phyloP scores from a whole-genome alignment of 371 early-diverging fungal genomes.

The Saksenaea vasiformis region DNA sequence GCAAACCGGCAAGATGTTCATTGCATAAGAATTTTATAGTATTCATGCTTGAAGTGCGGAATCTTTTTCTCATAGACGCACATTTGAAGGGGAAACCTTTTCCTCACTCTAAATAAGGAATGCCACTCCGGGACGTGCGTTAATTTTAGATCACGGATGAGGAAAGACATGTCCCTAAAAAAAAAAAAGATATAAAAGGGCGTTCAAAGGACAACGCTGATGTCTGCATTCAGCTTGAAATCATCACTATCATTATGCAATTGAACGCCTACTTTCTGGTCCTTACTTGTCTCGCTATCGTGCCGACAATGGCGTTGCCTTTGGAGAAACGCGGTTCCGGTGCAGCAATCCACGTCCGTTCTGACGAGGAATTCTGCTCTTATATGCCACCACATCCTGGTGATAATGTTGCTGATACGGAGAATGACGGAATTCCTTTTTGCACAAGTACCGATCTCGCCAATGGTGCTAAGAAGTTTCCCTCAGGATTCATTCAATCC shows the following conservation, averaged over 20 bases:
- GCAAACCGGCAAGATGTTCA: too few relatives aligned
- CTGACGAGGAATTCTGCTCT: constrained; percentile 35
- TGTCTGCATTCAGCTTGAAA: not conserved
- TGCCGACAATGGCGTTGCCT: not conserved
- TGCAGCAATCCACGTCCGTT: constrained; percentile 26
- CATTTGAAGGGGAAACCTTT: not conserved
- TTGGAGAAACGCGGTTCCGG: constrained; percentile 17
- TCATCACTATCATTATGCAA: not conserved
- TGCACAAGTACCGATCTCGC: constrained; percentile 27
- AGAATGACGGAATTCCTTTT: constrained; percentile 35
- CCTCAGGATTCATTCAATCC: constrained; percentile 46
- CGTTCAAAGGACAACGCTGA: not conserved
- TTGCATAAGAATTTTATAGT: too few relatives aligned
- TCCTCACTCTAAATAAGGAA: not conserved
- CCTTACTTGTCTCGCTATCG: not conserved
- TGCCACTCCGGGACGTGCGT: not conserved
- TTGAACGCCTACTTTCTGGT: not conserved
- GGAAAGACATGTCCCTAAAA: not conserved
- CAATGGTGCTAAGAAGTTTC: constrained; percentile 30
- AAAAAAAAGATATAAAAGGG: not conserved
- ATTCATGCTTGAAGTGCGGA: too few relatives aligned
- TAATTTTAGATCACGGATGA: not conserved
- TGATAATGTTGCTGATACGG: constrained; percentile 37
- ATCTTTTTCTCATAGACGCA: too few relatives aligned
- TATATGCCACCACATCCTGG: constrained; percentile 46